Base-by-base conservation (phyloP, 345 rosid species). In the Salix arbutifolia region DNA sequence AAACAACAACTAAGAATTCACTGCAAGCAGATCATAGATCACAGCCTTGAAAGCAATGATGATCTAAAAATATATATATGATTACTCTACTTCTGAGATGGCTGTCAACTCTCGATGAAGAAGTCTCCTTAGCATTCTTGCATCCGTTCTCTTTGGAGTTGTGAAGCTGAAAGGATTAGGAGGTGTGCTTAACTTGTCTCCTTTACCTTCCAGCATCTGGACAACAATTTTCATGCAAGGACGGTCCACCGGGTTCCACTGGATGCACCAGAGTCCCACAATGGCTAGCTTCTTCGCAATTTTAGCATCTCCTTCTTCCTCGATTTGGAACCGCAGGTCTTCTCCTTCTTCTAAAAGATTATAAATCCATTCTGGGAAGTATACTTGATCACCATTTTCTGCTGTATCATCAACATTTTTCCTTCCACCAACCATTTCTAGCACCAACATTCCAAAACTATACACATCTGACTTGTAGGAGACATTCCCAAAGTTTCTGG, bases 121-220 rank as follows among this genome's bases (percentile, higher is more conserved):
- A 19, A 0, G 50, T 17, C 56, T 25, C 11, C 38, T 2, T 4
- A 16, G 0, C 14, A 61, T 23, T 3, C 1, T n/a, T 58, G 31
- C 35, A 12, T n/a, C 25, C 75, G 7, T 72, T 33, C 14, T n/a
- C 13, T 38, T 11, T 10, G 40, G 30, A 23, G 2, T 50, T 38
- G 52, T 8, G 28, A 25, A 37, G 52, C 14, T 11, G 3, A 61
- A 28, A 17, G 76, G 76, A 42, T 74, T 61, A 40, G 76, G 69
- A 62, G 76, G 69, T 58, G 8, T 74, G 7, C 3, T 26, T 19
- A 74, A 62, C 12, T 26, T 52, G 30, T 74, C 56, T 64, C 76
- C 76, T 60, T 71, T 64, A 31, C 76, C 76, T 62, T 74, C 69
- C 69, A 73, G 46, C 69, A 73, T 73, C 19, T 62, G 76, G 65